Evolutionary conservation across 352 stramenopile species (phyloP), one percentile per base, ranked within the genome.

Genomic region (Phytophthora citricola): DNA sequence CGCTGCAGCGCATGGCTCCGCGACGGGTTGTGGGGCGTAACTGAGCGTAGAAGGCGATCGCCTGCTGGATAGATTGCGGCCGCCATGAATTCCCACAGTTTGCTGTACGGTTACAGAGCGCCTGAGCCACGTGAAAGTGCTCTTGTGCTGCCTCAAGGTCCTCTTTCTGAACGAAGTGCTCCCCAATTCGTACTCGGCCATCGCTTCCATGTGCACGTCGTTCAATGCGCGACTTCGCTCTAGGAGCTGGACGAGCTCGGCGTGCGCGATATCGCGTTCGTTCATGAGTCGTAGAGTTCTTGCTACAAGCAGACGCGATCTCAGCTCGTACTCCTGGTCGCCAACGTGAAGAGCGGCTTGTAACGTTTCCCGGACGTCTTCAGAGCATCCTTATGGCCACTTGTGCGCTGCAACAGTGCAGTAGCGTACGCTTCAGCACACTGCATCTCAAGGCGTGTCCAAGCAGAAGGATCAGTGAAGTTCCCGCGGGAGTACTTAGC

Each of bases 41-140:
- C 15, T 63, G 69, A 1, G 70, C 60, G 61, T 90, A 90, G 57
- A 90, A 89, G 15, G 31, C 75, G 27, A 90, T 85, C 1, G 81
- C 81, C 6, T 79, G 68, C 50, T 85, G 69, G 22, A 90, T 68
- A 1, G 82, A 88, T 1, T 63, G 63, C 6, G 40, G 27, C 0
- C 79, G 69, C 82, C 78, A 87, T 27, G 67, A 69, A 10, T 62
- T 55, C 0, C 48, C 52, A 9, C 71, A 82, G 29, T 83, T 73
- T 1, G 66, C 75, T 1, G 78, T 85, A 56, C 83, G 70, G 51
- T 87, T 78, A 46, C 76, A 86, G 17, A 88, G 45, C 24, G 64
- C 71, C 22, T 78, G 76, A 14, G 78, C 76, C 8, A 53, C 54
- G 22, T 60, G 57, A 41, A 91, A 85, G 53, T 85, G 74, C 12